A percentile compares a stretch with the other conserved stretches of the same genome.
phyloP scores from a whole-genome alignment of 2,329 filamentous ascomycete genomes.

The Amylocarpus encephaloides region DNA sequence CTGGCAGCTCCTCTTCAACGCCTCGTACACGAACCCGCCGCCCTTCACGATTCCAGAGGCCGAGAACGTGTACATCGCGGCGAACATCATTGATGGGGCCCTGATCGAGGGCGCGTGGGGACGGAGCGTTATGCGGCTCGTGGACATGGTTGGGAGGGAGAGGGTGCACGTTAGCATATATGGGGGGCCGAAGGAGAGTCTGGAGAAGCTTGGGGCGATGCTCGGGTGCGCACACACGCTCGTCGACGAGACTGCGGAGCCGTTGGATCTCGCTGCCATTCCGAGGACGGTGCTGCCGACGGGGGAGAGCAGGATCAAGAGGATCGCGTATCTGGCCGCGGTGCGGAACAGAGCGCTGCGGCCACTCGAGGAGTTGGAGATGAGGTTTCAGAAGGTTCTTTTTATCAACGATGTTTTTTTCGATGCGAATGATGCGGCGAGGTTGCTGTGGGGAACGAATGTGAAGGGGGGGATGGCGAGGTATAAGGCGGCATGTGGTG shows the following conservation, averaged over 20 bases:
- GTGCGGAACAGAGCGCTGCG: conserved; percentile 64
- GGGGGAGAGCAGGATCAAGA: conserved; percentile 58
- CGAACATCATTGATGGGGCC: conserved; percentile 63
- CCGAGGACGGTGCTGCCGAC: conserved; percentile 56
- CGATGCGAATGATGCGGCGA: conserved; percentile 44
- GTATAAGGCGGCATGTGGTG: conserved; percentile 64
- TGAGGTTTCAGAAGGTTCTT: conserved; percentile 49
- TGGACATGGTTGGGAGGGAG: conserved; percentile 58
- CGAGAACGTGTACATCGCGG: conserved; percentile 68
- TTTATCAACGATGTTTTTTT: conserved; percentile 63
- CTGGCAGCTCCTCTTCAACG: conserved; percentile 32
- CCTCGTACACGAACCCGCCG: conserved; percentile 39
- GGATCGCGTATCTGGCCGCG: conserved; percentile 67
- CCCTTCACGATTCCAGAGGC: conserved; percentile 39
- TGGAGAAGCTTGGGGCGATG: conserved; percentile 45
- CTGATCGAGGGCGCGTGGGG: conserved; percentile 62
- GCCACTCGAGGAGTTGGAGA: conserved; percentile 47
- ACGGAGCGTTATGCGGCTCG: conserved; percentile 49
- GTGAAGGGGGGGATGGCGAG: conserved; percentile 44
- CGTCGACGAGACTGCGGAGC: conserved; percentile 48
- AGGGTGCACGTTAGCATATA: conserved; percentile 70
- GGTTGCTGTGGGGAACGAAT: conserved; percentile 58
- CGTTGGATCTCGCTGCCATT: conserved; percentile 48
- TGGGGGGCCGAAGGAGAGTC: conserved; percentile 50
- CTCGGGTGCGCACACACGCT: conserved; percentile 45